These are phyloP conservation scores for Gracilaria caudata DNA, from an alignment of 23 red algal genomes.

Conservation along the genomic window DNA sequence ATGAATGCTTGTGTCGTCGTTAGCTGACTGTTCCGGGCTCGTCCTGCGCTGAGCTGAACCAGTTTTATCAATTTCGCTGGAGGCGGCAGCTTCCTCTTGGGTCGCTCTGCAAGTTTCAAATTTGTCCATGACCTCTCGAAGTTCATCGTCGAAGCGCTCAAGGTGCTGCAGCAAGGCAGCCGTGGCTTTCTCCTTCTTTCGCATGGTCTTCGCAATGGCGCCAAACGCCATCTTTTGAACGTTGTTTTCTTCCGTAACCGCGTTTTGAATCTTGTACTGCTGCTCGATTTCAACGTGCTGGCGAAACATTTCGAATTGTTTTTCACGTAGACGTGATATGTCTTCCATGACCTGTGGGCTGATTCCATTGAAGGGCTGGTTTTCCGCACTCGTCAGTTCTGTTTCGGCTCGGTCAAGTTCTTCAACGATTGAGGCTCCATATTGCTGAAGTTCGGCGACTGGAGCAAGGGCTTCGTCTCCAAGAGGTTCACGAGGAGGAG, in stretches of 20 bases:
- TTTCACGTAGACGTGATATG: constrained; percentile 41
- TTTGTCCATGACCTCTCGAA: constrained; percentile 53
- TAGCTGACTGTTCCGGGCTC: background rate
- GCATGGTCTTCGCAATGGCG: constrained; percentile 61
- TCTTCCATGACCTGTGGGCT: constrained; percentile 59
- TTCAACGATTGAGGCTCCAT: constrained; percentile 52
- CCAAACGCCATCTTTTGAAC: constrained; percentile 51
- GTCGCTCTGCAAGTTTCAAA: constrained; percentile 41
- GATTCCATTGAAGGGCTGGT: constrained; percentile 65
- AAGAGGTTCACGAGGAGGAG: constrained; percentile 6
- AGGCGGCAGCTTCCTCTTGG: background rate
- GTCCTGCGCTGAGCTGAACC: background rate
- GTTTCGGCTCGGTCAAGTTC: constrained; percentile 56
- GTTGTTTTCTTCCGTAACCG: constrained; percentile 51
- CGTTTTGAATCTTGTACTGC: constrained; percentile 68
- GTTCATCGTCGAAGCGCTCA: constrained; percentile 46
- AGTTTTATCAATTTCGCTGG: constrained; percentile 6
- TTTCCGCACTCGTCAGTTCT: constrained; percentile 29
- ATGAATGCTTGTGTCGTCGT: background rate
- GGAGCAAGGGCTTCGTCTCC: constrained; percentile 48
- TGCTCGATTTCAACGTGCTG: constrained; percentile 69
- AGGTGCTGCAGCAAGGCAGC: constrained; percentile 49
- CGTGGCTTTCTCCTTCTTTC: constrained; percentile 63
- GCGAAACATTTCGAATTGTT: constrained; percentile 74
- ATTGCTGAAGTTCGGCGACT: constrained; percentile 59